Evolutionary conservation across 148 eudicot genomes (phyloP).

Genomic region (Rheum nobile): DNA sequence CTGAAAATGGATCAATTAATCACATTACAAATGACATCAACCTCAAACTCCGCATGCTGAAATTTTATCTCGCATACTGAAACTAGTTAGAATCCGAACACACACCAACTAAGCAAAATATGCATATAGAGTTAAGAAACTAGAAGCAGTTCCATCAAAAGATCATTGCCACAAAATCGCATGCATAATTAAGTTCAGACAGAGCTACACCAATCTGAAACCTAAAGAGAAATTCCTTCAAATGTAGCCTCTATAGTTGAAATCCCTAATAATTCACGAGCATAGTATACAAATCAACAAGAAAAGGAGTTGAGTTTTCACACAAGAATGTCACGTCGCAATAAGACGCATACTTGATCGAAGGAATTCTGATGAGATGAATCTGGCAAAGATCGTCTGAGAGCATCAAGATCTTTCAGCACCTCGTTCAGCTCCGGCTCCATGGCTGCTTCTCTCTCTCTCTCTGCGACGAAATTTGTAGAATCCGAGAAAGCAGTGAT

Average conservation of each 20-base stretch:
- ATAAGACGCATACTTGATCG: constrained; percentile 25
- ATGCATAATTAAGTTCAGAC: not conserved
- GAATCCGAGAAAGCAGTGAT: not conserved
- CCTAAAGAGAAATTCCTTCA: not conserved
- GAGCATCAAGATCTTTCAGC: constrained; percentile 37
- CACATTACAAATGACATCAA: not conserved
- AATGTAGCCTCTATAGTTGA: not conserved
- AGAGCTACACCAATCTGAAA: not conserved
- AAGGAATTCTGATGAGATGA: constrained; percentile 37
- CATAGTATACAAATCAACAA: not conserved
- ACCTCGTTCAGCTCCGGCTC: constrained; percentile 49
- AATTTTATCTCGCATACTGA: not conserved
- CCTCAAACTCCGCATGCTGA: not conserved
- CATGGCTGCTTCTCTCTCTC: constrained; percentile 27
- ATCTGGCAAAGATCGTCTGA: constrained; percentile 43
- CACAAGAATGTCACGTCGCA: not conserved
- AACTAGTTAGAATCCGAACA: not conserved
- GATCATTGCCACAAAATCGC: not conserved
- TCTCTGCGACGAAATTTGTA: not conserved
- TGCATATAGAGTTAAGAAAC: not conserved
- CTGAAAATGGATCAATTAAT: not conserved
- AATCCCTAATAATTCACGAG: not conserved
- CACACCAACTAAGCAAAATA: not conserved
- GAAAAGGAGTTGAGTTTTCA: constrained; percentile 1
- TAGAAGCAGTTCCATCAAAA: not conserved